Evolutionary conservation across 495 filamentous ascomycete species (phyloP), one percentile per base, ranked within the genome.

Genomic region (Trichoderma reesei): DNA sequence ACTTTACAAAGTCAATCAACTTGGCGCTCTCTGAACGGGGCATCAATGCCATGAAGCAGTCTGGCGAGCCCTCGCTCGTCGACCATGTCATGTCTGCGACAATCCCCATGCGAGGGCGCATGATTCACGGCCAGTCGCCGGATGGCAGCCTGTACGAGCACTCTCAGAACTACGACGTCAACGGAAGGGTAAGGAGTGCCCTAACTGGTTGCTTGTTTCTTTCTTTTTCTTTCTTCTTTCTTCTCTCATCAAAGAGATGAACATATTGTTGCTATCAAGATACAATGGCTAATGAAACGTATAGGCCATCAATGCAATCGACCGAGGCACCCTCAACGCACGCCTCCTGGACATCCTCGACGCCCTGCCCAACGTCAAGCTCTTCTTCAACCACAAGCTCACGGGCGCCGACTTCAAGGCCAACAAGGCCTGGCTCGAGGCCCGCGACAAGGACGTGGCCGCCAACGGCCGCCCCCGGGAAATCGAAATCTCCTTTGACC

Each of bases 1-100:
- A 98, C 71, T 97, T 98, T 74, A 95, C 92, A 51, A 96, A 90
- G 74, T 98, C 95, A 14, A 99, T 99, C 79, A 99, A 98, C 70
- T 79, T 99, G 20, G 92, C 94, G 18, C 76, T 99, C 11, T 97
- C 94, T 0, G 91, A 97, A 73, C 87, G 94, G 39, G 94, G 94
- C n/a, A 89, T 97, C 71, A 90, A 90, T 69, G 87, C 93, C 39
- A 86, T 98, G 76, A 80, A 82, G 33, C 75, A 88, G 65, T 84
- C 90, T 1, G 75, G 82, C 51, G 80, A 83, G 18, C 71, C 80
- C 6, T 81, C 82, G 11, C 80, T 97, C 34, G 79, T 95, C 60
- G 81, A 91, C 1, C 81, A 87, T 69, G 82, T 98, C 31, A 79
- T 93, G 51, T 74, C 73, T 16, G 83, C 88, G 59, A 90, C 93